phyloP scores from a whole-genome alignment of 768 basidiomycete genomes.

The Amanita brunnescens region DNA sequence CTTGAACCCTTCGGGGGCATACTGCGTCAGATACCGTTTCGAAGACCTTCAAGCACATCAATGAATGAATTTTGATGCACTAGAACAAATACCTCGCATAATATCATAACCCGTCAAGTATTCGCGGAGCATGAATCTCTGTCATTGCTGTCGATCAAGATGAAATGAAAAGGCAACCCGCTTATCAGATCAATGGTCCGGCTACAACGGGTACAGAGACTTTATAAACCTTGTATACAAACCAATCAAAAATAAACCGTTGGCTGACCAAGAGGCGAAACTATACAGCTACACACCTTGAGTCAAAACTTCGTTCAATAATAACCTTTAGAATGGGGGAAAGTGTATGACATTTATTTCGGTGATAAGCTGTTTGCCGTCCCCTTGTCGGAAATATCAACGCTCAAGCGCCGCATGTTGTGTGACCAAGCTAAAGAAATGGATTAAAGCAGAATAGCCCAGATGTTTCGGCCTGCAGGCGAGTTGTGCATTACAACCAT shows the following conservation, averaged over 20 bases:
- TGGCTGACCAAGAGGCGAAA: too few species aligned
- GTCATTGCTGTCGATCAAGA: neutral
- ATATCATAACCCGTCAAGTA: neutral
- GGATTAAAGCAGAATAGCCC: neutral
- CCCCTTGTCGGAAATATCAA: neutral
- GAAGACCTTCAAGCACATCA: neutral
- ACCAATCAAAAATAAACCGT: too few species aligned
- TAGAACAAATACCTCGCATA: neutral
- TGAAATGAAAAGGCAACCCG: neutral
- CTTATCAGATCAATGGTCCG: too few species aligned
- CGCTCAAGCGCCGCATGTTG: neutral
- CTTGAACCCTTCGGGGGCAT: too few species aligned
- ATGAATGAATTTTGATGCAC: neutral
- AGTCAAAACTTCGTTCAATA: neutral
- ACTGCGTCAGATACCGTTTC: neutral
- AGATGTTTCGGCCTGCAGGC: neutral
- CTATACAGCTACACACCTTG: neutral
- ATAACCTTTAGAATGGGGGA: too few species aligned
- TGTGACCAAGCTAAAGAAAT: neutral
- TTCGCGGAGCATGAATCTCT: neutral
- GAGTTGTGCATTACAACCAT: neutral
- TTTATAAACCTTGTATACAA: too few species aligned
- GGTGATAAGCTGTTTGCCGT: neutral
- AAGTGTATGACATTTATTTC: neutral
- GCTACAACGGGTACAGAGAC: too few species aligned